Evolutionary conservation across 495 filamentous ascomycete genomes (phyloP).

Genomic region (Tetracladium setigerum): DNA sequence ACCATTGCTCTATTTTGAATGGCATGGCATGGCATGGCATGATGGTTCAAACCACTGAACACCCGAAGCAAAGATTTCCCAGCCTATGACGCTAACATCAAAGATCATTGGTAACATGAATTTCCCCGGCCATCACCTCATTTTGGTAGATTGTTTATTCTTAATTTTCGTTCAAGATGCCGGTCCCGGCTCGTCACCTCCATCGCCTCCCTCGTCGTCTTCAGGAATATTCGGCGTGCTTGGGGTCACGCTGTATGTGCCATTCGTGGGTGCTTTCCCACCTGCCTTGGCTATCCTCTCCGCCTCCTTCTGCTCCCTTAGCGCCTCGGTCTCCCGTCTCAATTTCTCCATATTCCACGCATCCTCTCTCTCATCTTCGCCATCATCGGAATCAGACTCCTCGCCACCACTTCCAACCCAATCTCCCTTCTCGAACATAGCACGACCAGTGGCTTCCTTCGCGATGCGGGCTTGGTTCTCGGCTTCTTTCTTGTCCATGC

Average conservation of each 20-base stretch:
- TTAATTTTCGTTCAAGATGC: neutral
- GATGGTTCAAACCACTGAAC: too few relatives aligned
- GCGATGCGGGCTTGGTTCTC: constrained; percentile 80
- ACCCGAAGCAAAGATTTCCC: too few relatives aligned
- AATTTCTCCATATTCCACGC: constrained; percentile 74
- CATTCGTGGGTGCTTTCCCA: constrained; percentile 11
- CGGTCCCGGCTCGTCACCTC: neutral
- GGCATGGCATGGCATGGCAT: too few relatives aligned
- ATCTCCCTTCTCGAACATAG: constrained; percentile 92
- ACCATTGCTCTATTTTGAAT: too few relatives aligned
- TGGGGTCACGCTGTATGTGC: neutral
- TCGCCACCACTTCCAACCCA: constrained; percentile 69
- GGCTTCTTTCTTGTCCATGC: constrained; percentile 89
- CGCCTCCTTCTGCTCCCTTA: constrained; percentile 55
- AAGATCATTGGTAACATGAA: too few relatives aligned
- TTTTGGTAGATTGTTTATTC: neutral
- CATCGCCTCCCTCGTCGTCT: constrained; percentile 3
- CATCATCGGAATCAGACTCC: constrained; percentile 43
- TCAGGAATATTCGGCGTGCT: neutral
- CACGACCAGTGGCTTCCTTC: constrained; percentile 91
- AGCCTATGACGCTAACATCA: too few relatives aligned
- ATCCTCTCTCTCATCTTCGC: constrained; percentile 49
- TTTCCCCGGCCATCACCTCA: neutral
- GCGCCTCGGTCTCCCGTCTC: constrained; percentile 60
- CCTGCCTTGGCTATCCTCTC: constrained; percentile 38